Base-by-base conservation (phyloP, 768 basidiomycete species). In the Pleurotus ostreatus region DNA sequence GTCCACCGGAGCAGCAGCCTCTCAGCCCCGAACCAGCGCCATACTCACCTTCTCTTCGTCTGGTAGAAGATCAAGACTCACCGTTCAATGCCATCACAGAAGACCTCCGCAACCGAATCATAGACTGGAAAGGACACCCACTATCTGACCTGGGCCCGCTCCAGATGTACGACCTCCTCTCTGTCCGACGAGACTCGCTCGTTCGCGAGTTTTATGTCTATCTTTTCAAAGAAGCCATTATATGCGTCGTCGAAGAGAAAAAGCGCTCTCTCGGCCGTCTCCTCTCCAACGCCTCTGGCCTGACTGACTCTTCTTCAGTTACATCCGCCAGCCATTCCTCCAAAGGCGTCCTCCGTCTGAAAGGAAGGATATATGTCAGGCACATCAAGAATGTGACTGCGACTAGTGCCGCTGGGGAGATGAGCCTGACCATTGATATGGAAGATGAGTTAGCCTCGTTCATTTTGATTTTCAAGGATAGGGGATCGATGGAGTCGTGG, bases 391-490 rank as follows among this genome's bases (percentile, higher is more conserved):
- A 88, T 54, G 89, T 99, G 53, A 86, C 86, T 25, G 89, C 94
- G 57, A 86, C 86, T 34, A 88, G 87, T 2, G 78, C 83, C 7
- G 80, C 80, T 16, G 86, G 86, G 34, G 95, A 96, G 69, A 80
- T 97, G 74, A 95, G 92, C 66, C 78, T 98, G 59, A 97, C 96
- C 4, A 96, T 99, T 65, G 89, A 93, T 63, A 98, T 99, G 94
- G 92, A 94, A 73, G 96, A 98, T 67, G 93, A 96, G 65, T 76
- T 97, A 55, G 95, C 97, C 59, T 91, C 89, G 49, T 98, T 99
- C 73, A 96, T 98, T 70, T 81, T 99, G 46, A 88, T 94, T 63
- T 99, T 97, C 81, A 89, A 88, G 66, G 92, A 98, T 55, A 84
- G 90, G 26, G 76, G 85, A n/a, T 88, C 88, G 2, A 79, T 97